These are phyloP conservation scores for Cutaneotrichosporon daszewskae DNA, from an alignment of 1,284 basidiomycete species.

Conservation along the genomic window DNA sequence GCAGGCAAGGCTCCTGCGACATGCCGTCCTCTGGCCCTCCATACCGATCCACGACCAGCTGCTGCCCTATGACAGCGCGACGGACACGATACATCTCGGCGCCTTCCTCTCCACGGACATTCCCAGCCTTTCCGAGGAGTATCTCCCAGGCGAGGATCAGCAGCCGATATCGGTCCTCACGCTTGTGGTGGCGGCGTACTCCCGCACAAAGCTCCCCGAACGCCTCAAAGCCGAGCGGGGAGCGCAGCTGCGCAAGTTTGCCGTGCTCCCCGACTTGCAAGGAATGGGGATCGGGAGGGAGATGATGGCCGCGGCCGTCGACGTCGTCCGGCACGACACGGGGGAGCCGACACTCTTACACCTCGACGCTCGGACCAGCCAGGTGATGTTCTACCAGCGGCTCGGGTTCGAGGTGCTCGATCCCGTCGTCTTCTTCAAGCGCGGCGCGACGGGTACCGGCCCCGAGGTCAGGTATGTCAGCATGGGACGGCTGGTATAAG, in stretches of 20 bases:
- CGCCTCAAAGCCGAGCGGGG: constrained; percentile 5
- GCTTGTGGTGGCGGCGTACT: constrained; percentile 16
- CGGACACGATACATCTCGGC: constrained; percentile 21
- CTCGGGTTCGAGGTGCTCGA: constrained; percentile 23
- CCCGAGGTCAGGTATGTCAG: constrained; percentile 18
- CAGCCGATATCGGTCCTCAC: constrained; percentile 23
- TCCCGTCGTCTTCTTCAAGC: constrained; percentile 18
- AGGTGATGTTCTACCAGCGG: constrained; percentile 23
- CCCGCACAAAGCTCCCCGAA: not conserved
- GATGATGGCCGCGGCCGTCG: constrained; percentile 13
- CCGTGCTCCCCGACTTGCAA: constrained; percentile 18
- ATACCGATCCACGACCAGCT: constrained; percentile 17
- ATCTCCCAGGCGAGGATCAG: too few relatives aligned
- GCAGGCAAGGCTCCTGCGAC: constrained; percentile 15
- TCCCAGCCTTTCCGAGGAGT: not conserved
- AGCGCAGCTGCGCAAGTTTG: constrained; percentile 37
- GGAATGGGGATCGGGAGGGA: constrained; percentile 22
- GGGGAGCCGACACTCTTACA: constrained; percentile 15
- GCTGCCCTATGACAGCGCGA: constrained; percentile 15
- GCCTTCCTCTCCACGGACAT: constrained; percentile 12
- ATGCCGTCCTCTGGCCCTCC: constrained; percentile 27
- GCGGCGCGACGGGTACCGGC: constrained; percentile 18
- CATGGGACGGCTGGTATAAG: constrained; percentile 21
- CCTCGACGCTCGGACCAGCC: constrained; percentile 23
- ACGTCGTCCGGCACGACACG: not conserved